Base-by-base conservation (phyloP, 2,329 filamentous ascomycete species). In the Coccinonectria pachysandricola region DNA sequence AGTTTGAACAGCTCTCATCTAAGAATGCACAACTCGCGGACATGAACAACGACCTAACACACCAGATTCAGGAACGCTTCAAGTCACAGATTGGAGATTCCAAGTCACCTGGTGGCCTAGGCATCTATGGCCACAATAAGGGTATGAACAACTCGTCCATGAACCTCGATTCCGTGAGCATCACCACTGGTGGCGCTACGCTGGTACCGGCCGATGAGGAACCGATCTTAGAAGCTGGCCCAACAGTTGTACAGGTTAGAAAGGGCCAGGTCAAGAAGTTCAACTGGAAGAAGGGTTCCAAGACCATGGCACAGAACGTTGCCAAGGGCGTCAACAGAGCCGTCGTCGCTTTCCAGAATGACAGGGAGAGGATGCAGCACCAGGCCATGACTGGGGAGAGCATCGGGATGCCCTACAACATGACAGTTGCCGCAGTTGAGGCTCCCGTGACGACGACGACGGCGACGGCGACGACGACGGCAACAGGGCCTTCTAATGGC, bases 231-330 rank as follows among this genome's bases (percentile, higher is more conserved):
- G 70, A 75, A 36, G 66, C 75, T 15, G 81, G 84, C 3, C 87
- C 91, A n/a, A 91, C 93, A 34, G 82, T 96, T 17, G 82, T 96
- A 34, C 92, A 91, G 45, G 92, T 96, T 36, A 77, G 86, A 45
- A 96, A 95, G 60, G 86, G 82, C 15, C 86, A 94, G 50, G 76
- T 80, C 28, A 93, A 86, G 62, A 96, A 95, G 54, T 95, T 95
- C 60, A 94, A 94, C 60, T 96, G 91, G 87, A 94, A 95, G 68
- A 94, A 92, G 64, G 86, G 86, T 19, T 84, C 84, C 19, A 88
- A 93, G 57, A 87, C 83, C 30, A 79, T 96, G 44, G 87, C 87
- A 15, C 93, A 95, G 56, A 88, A 87, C 48, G 82, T 96, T 26
- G 81, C 82, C 35, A 95, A 95, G 62, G 86, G 87, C 27, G 76